Conservation (phyloP, 2,329 filamentous ascomycete species). For the Cordyceps javanica region DNA sequence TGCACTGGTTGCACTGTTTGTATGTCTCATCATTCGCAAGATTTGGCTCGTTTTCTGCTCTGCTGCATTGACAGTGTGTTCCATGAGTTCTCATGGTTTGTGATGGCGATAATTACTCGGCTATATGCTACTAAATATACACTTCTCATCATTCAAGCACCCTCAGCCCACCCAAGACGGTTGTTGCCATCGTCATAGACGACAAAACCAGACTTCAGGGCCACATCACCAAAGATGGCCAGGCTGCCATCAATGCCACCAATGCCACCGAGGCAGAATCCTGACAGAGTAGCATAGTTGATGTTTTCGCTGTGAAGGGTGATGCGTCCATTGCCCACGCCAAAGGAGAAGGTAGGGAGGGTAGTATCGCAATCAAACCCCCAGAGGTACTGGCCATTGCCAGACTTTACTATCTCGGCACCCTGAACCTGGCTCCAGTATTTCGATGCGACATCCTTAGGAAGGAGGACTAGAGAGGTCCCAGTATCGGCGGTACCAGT, state of each 20-base stretch:
- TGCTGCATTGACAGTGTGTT: too few species aligned
- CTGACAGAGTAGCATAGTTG: background rate
- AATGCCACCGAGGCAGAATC: slow-evolving; percentile 59
- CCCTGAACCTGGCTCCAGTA: slow-evolving; percentile 34
- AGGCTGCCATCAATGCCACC: slow-evolving; percentile 42
- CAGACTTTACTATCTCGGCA: background rate
- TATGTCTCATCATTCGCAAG: too few species aligned
- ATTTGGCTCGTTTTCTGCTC: too few species aligned
- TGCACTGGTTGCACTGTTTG: too few species aligned
- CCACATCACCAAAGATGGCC: slow-evolving; percentile 58
- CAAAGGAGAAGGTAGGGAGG: slow-evolving; percentile 45
- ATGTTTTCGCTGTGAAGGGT: slow-evolving; percentile 29
- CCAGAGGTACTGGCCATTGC: background rate
- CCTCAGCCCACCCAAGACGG: slow-evolving; percentile 32
- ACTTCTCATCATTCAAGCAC: background rate
- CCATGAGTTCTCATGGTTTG: too few species aligned
- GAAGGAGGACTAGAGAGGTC: slow-evolving; percentile 56
- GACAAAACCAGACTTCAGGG: slow-evolving; percentile 55
- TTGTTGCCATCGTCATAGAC: slow-evolving; percentile 51
- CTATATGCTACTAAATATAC: background rate
- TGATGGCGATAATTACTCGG: background rate
- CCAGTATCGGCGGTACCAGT: slow-evolving; percentile 51
- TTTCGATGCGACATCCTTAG: slow-evolving; percentile 40
- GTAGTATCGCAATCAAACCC: slow-evolving; percentile 37
- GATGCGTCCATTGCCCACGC: slow-evolving; percentile 51